Conservation (phyloP, 768 basidiomycete genomes). For the Boletus edulis region DNA sequence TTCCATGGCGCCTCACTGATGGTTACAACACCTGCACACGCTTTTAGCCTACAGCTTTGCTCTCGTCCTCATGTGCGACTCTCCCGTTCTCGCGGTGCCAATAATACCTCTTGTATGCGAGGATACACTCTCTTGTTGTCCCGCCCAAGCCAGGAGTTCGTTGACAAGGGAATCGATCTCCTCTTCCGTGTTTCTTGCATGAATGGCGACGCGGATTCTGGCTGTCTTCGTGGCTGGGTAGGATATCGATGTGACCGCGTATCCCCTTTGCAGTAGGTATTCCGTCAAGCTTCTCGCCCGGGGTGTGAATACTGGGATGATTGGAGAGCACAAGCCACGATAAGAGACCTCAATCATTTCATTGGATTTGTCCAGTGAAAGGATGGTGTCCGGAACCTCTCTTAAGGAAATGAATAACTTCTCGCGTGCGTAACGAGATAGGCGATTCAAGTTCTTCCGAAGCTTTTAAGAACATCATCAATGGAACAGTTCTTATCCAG, state of each 20-base stretch:
- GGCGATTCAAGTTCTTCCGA: slow-evolving; percentile 2
- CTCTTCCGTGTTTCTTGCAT: slow-evolving; percentile 15
- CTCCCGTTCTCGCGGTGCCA: background rate
- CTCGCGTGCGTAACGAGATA: slow-evolving; percentile 10
- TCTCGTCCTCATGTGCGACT: background rate
- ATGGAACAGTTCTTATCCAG: too few relatives aligned
- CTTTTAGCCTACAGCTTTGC: background rate
- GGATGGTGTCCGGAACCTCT: slow-evolving; percentile 4
- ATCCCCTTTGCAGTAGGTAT: slow-evolving; percentile 9
- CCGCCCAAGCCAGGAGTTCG: background rate
- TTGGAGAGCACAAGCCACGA: slow-evolving; percentile 7
- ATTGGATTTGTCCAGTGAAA: background rate
- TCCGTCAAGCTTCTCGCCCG: background rate
- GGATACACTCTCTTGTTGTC: background rate
- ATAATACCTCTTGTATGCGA: background rate
- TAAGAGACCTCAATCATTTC: background rate
- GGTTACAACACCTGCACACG: too few relatives aligned
- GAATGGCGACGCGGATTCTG: slow-evolving; percentile 13
- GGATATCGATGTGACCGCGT: slow-evolving; percentile 6
- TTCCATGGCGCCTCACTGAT: too few relatives aligned
- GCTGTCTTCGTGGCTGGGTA: slow-evolving; percentile 9
- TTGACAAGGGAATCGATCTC: background rate
- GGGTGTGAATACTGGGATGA: slow-evolving; percentile 19
- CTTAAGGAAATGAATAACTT: background rate
- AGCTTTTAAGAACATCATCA: slow-evolving; percentile 5